These are phyloP conservation scores for Talaromyces atroroseus DNA, from an alignment of 2,329 filamentous ascomycete species.

Conservation along the genomic window DNA sequence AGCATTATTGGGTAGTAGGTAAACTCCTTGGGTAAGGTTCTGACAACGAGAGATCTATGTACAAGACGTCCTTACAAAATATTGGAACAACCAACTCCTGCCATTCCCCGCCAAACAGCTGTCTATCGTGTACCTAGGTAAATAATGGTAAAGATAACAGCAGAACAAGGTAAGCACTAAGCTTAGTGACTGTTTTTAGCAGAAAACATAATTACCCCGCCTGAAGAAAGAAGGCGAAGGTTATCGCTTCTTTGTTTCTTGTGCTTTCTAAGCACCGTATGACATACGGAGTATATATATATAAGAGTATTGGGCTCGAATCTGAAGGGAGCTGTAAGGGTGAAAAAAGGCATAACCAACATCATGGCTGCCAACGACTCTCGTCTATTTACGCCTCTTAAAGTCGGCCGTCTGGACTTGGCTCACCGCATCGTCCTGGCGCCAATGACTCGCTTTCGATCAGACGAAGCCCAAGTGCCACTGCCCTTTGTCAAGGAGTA, in stretches of 20 bases:
- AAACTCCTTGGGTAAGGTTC: too few species aligned
- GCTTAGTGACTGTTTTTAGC: background rate
- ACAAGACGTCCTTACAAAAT: too few species aligned
- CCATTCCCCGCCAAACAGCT: background rate
- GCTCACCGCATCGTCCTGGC: slow-evolving; percentile 47
- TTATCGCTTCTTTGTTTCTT: background rate
- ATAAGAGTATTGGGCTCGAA: too few species aligned
- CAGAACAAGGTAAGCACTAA: background rate
- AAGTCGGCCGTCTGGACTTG: slow-evolving; percentile 33
- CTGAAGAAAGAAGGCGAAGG: background rate
- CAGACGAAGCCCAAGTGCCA: slow-evolving; percentile 42
- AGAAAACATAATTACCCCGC: background rate
- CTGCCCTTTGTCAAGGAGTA: slow-evolving; percentile 41
- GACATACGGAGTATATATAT: too few species aligned
- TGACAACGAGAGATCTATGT: too few species aligned
- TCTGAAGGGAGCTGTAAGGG: too few species aligned
- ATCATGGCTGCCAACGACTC: background rate
- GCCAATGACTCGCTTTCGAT: slow-evolving; percentile 50
- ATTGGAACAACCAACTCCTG: background rate
- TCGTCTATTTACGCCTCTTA: slow-evolving; percentile 24
- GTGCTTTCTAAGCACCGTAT: background rate
- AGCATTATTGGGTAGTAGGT: too few species aligned
- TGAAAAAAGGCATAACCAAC: too few species aligned
- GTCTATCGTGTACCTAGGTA: too few species aligned
- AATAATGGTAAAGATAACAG: background rate